These are phyloP conservation scores for Trichoderma sp. DNA, from an alignment of 2,329 filamentous ascomycete species.

Conservation along the genomic window DNA sequence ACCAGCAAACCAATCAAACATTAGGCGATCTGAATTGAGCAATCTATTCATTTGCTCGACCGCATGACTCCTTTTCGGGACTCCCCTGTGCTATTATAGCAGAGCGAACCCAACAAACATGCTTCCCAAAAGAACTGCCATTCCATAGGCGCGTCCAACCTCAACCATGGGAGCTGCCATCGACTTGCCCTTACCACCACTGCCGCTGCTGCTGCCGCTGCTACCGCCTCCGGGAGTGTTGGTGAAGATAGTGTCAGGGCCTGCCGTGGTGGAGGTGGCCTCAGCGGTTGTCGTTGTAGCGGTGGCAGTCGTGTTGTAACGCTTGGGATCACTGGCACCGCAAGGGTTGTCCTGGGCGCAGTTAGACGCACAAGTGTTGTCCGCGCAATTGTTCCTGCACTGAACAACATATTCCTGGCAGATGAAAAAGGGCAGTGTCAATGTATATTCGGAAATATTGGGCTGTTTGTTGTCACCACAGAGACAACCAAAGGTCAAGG, in stretches of 20 bases:
- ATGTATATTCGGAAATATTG: slow-evolving; percentile 72
- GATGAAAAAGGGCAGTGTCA: slow-evolving; percentile 74
- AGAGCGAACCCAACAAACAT: slow-evolving; percentile 40
- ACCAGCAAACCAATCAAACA: neutral
- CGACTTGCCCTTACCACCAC: slow-evolving; percentile 25
- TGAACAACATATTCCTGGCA: slow-evolving; percentile 70
- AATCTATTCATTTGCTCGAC: neutral
- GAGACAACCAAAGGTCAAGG: slow-evolving; percentile 67
- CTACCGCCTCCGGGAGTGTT: slow-evolving; percentile 26
- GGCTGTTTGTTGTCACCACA: slow-evolving; percentile 65
- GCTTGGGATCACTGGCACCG: slow-evolving; percentile 63
- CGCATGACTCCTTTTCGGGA: neutral
- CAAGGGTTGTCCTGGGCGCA: slow-evolving; percentile 69
- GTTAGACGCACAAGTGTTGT: slow-evolving; percentile 55
- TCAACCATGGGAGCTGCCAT: slow-evolving; percentile 33
- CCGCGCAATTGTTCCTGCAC: slow-evolving; percentile 58
- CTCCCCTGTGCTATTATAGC: slow-evolving; percentile 1
- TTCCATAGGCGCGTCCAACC: slow-evolving; percentile 37
- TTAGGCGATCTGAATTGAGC: slow-evolving; percentile 2
- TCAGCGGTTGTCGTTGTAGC: slow-evolving; percentile 42
- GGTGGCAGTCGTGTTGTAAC: slow-evolving; percentile 50
- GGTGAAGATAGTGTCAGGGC: slow-evolving; percentile 38
- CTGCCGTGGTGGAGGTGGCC: slow-evolving; percentile 30
- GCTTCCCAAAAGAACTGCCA: slow-evolving; percentile 37
- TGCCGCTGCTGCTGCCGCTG: slow-evolving; percentile 18